A percentile compares a stretch with the other conserved stretches of the same genome.
Conservation (phyloP, 768 basidiomycete species). For the Collybia sordida region DNA sequence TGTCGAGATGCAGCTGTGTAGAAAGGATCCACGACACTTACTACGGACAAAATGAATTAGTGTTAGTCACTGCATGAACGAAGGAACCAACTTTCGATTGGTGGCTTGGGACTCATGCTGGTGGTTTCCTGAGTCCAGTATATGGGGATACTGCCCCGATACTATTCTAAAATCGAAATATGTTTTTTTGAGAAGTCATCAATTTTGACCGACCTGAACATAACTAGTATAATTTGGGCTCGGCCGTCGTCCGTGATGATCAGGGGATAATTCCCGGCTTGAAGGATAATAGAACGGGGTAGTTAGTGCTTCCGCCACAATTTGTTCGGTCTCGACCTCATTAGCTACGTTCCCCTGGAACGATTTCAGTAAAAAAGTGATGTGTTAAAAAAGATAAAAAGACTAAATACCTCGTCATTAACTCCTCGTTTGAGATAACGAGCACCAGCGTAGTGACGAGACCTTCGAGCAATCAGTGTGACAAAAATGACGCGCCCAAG, state of each 20-base stretch:
- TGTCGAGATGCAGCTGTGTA: slow-evolving; percentile 91
- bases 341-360: slow-evolving; percentile 96
- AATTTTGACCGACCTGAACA: slow-evolving; percentile 66
- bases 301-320: slow-evolving; percentile 86
- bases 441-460: slow-evolving; percentile 94
- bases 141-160: slow-evolving; percentile 92
- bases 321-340: slow-evolving; percentile 98
- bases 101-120: slow-evolving; percentile 89
- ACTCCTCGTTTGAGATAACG: slow-evolving; percentile 93
- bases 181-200: not conserved
- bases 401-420: slow-evolving; percentile 72
- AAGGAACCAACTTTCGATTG: slow-evolving; percentile 81
- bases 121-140: slow-evolving; percentile 96
- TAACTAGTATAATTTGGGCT: slow-evolving; percentile 93
- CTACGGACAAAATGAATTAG: slow-evolving; percentile 36
- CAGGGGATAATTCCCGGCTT: slow-evolving; percentile 27
- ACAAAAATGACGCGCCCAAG: slow-evolving; percentile 89
- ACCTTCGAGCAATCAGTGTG: slow-evolving; percentile 92
- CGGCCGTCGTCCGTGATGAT: slow-evolving; percentile 46
- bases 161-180: slow-evolving; percentile 40
- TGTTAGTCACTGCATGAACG: not conserved
- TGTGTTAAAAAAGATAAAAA: not conserved
- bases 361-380: too few relatives aligned
- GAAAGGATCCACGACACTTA: slow-evolving; percentile 93
- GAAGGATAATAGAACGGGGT: slow-evolving; percentile 85